Evolutionary conservation across 1,284 basidiomycete species (phyloP).

Genomic region (Termitomyces sp.): DNA sequence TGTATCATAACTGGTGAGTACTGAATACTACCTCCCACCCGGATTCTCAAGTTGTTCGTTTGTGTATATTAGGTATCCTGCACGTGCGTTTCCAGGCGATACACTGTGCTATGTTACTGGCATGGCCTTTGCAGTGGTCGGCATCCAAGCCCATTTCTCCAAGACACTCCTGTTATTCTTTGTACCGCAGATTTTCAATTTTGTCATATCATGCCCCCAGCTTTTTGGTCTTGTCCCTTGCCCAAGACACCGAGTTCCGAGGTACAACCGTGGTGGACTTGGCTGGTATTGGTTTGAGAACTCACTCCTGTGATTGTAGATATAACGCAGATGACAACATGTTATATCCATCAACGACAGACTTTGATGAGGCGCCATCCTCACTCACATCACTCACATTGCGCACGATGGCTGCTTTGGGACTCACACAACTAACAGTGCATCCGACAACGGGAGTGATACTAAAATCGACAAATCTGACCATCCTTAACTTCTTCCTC

Average conservation of each 20-base stretch:
- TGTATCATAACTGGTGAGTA: slow-evolving; percentile 90
- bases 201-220: slow-evolving; percentile 91
- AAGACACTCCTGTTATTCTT: slow-evolving; percentile 98
- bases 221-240: slow-evolving; percentile 91
- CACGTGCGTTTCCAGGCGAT: slow-evolving; percentile 92
- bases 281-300: neutral
- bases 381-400: slow-evolving; percentile 52
- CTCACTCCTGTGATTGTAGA: slow-evolving; percentile 34
- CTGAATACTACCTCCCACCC: neutral
- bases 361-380: slow-evolving; percentile 56
- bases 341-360: slow-evolving; percentile 68
- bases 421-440: slow-evolving; percentile 63
- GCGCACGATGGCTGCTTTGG: slow-evolving; percentile 51
- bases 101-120: slow-evolving; percentile 97
- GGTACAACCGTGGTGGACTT: slow-evolving; percentile 40
- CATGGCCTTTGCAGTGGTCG: slow-evolving; percentile 95
- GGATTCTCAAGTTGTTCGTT: slow-evolving; percentile 4
- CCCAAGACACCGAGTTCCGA: slow-evolving; percentile 89
- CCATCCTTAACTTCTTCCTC: slow-evolving; percentile 81
- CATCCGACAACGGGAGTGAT: slow-evolving; percentile 55
- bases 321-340: slow-evolving; percentile 70
- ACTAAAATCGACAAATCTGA: slow-evolving; percentile 76
- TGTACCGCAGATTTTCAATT: slow-evolving; percentile 97
- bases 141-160: slow-evolving; percentile 94
- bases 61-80: slow-evolving; percentile 80